Percentiles rank a stretch among this genome's conserved stretches.
phyloP scores from a whole-genome alignment of 2,329 filamentous ascomycete genomes.

The Alternaria sp. region DNA sequence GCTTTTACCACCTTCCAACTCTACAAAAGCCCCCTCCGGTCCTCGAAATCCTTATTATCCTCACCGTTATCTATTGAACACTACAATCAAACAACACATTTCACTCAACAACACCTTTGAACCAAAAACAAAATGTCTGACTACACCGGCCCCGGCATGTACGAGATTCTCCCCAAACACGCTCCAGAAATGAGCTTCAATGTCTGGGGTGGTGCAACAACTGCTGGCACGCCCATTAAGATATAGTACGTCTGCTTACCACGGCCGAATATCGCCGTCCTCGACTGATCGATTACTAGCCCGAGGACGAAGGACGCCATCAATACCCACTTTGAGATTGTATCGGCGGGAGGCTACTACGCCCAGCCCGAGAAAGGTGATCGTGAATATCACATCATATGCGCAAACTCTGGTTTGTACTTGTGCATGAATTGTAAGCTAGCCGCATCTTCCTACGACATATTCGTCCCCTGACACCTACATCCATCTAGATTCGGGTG shows the following conservation, averaged over 20 bases:
- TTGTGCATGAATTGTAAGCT: neutral
- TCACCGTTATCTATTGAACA: neutral
- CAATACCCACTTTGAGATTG: slow-evolving; percentile 7
- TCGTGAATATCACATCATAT: slow-evolving; percentile 10
- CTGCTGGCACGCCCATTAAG: neutral
- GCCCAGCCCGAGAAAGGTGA: neutral
- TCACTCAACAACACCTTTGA: too few relatives aligned
- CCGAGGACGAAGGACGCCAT: neutral
- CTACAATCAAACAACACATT: neutral
- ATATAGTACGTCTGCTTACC: neutral
- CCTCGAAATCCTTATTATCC: too few relatives aligned
- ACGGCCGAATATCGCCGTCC: neutral
- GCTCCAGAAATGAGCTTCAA: neutral
- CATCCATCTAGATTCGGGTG: neutral
- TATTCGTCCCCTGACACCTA: neutral
- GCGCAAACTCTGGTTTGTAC: slow-evolving; percentile 8
- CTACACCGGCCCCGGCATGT: slow-evolving; percentile 8
- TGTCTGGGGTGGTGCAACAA: neutral
- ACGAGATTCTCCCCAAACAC: slow-evolving; percentile 1
- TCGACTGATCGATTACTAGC: neutral
- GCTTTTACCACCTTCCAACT: neutral
- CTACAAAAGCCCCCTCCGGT: neutral
- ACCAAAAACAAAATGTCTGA: neutral
- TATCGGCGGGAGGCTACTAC: neutral
- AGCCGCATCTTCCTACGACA: neutral